Conservation (phyloP, 306 rosid genomes). For the Fragaria ananassa region DNA sequence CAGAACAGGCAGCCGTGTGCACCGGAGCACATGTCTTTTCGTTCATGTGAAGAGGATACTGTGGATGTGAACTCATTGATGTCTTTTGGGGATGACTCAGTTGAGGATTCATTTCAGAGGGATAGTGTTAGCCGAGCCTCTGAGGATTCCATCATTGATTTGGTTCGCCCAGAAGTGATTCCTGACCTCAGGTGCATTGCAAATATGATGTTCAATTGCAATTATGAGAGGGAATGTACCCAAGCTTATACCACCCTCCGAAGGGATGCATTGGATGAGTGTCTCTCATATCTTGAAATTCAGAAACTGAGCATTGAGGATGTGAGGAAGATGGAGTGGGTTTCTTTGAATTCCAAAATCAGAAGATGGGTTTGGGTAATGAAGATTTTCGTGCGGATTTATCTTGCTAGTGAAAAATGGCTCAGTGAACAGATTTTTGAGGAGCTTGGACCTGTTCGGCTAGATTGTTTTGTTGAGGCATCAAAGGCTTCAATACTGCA, state of each 20-base stretch:
- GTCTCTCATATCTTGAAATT: slow-evolving; percentile 67
- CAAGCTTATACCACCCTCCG: slow-evolving; percentile 65
- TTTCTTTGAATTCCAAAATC: slow-evolving; percentile 63
- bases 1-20: slow-evolving; percentile 70
- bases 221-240: slow-evolving; percentile 66
- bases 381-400: slow-evolving; percentile 79
- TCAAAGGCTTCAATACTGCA: slow-evolving; percentile 83
- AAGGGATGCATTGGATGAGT: slow-evolving; percentile 81
- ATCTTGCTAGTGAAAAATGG: slow-evolving; percentile 80
- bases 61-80: slow-evolving; percentile 57
- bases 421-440: slow-evolving; percentile 73
- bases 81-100: slow-evolving; percentile 69
- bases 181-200: slow-evolving; percentile 66
- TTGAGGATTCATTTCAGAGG: slow-evolving; percentile 58
- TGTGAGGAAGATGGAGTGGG: slow-evolving; percentile 78
- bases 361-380: slow-evolving; percentile 77
- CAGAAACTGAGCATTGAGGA: slow-evolving; percentile 85
- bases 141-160: slow-evolving; percentile 61
- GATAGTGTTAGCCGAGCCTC: slow-evolving; percentile 56
- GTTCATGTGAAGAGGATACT: slow-evolving; percentile 62
- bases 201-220: slow-evolving; percentile 60
- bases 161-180: slow-evolving; percentile 60
- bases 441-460: slow-evolving; percentile 46
- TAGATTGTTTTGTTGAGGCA: slow-evolving; percentile 67
- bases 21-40: slow-evolving; percentile 67